A percentile compares a stretch with the other conserved stretches of the same genome.
These are phyloP conservation scores for Pseudoperonospora humuli DNA, from an alignment of 352 stramenopile species.

Conservation along the genomic window DNA sequence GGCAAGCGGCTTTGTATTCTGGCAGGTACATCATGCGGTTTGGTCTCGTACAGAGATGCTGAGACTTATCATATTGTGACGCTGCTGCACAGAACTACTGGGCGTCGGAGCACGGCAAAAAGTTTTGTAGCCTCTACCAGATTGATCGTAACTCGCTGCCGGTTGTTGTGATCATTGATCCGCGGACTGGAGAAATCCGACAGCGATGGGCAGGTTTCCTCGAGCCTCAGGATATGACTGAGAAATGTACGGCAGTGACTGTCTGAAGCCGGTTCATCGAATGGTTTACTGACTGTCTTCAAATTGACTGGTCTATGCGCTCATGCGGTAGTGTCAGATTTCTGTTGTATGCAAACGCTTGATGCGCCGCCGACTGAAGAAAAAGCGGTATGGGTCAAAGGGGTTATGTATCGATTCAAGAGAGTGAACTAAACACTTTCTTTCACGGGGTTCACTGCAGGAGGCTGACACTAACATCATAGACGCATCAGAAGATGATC, in stretches of 20 bases:
- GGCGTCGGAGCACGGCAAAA: conserved; percentile 72
- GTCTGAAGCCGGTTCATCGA: no score
- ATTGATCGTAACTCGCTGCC: conserved; percentile 60
- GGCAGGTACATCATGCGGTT: conserved; percentile 53
- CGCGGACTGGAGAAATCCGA: conserved; percentile 60
- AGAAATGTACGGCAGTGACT: conserved; percentile 47
- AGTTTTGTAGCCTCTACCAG: conserved; percentile 79
- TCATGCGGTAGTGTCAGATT: conserved; percentile 45
- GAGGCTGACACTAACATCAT: conserved; percentile 27
- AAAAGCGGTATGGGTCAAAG: conserved; percentile 11
- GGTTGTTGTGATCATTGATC: conserved; percentile 69
- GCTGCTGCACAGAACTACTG: conserved; percentile 48
- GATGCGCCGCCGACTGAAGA: conserved; percentile 16
- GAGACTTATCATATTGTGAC: background rate
- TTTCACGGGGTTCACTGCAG: conserved; percentile 5
- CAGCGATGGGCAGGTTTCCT: conserved; percentile 65
- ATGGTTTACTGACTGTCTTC: background rate
- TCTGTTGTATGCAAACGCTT: conserved; percentile 46
- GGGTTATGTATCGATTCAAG: background rate
- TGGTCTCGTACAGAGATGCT: background rate
- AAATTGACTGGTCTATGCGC: background rate
- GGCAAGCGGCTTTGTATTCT: conserved; percentile 92
- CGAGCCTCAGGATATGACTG: conserved; percentile 55
- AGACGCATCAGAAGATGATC: conserved; percentile 65
- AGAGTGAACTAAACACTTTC: background rate